Conservation (phyloP, 805 yeast species). For the Ogataea pignaliae region DNA sequence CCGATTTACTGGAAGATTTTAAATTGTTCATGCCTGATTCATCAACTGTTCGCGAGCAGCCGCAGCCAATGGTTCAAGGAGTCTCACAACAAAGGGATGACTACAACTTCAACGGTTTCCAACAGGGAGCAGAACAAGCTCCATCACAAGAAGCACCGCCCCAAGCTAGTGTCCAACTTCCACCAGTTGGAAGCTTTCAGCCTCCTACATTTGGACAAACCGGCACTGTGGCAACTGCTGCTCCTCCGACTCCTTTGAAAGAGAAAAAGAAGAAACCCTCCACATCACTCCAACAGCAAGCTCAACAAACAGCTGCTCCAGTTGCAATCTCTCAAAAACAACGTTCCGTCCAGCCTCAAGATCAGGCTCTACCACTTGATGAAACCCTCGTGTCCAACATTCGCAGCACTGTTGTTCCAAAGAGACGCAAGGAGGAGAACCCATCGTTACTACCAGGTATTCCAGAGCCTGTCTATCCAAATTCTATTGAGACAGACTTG, state of each 20-base stretch:
- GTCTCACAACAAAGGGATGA: slow-evolving; percentile 14
- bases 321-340: background rate
- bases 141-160: slow-evolving; percentile 14
- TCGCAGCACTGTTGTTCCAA: slow-evolving; percentile 30
- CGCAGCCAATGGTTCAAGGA: slow-evolving; percentile 18
- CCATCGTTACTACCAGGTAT: slow-evolving; percentile 81
- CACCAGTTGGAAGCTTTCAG: slow-evolving; percentile 86
- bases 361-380: slow-evolving; percentile 27
- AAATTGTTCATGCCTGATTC: slow-evolving; percentile 92
- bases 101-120: slow-evolving; percentile 17
- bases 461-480: slow-evolving; percentile 73
- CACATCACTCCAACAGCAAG: slow-evolving; percentile 11
- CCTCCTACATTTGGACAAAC: slow-evolving; percentile 46
- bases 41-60: slow-evolving; percentile 29
- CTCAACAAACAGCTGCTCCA: slow-evolving; percentile 6
- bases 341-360: slow-evolving; percentile 5
- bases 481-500: slow-evolving; percentile 55
- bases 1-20: slow-evolving; percentile 91
- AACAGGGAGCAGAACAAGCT: slow-evolving; percentile 9
- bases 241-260: slow-evolving; percentile 19
- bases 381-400: slow-evolving; percentile 48
- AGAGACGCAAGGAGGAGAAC: slow-evolving; percentile 31
- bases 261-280: slow-evolving; percentile 26
- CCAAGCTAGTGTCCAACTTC: slow-evolving; percentile 50
- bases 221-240: slow-evolving; percentile 13